Evolutionary conservation across 2,329 filamentous ascomycete species (phyloP).

Genomic region (Epichloe elymi): DNA sequence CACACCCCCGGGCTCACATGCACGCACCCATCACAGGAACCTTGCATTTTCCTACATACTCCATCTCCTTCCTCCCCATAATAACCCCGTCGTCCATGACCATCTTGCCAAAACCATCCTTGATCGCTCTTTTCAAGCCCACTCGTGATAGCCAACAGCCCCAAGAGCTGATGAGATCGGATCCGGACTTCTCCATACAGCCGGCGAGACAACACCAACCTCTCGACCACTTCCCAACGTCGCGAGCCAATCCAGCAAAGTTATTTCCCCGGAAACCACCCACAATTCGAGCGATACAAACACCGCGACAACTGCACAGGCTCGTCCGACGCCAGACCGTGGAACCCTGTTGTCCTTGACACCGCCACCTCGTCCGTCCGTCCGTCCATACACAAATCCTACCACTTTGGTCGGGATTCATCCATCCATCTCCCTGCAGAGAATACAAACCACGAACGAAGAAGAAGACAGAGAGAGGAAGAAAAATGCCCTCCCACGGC

Average conservation of each 20-base stretch:
- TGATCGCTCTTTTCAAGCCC: too few relatives aligned
- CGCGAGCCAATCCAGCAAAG: too few relatives aligned
- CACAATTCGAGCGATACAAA: neutral
- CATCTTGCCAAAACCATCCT: too few relatives aligned
- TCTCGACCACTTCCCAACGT: neutral
- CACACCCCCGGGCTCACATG: neutral
- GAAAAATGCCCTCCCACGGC: conserved; percentile 34
- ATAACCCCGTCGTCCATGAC: too few relatives aligned
- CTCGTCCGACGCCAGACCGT: neutral
- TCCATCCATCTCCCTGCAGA: neutral
- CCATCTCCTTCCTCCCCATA: too few relatives aligned
- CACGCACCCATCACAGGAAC: too few relatives aligned
- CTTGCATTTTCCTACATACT: too few relatives aligned
- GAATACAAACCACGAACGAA: neutral
- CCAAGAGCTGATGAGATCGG: neutral
- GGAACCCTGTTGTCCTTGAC: neutral
- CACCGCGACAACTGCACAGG: neutral
- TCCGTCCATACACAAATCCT: neutral
- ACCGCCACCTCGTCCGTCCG: neutral
- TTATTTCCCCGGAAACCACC: too few relatives aligned
- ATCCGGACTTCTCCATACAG: neutral
- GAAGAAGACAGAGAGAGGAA: neutral
- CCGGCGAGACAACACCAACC: neutral
- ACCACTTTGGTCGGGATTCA: neutral
- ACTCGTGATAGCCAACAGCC: too few relatives aligned